Base-by-base conservation (phyloP, 2,329 filamentous ascomycete genomes). In the Phialophora tarda region DNA sequence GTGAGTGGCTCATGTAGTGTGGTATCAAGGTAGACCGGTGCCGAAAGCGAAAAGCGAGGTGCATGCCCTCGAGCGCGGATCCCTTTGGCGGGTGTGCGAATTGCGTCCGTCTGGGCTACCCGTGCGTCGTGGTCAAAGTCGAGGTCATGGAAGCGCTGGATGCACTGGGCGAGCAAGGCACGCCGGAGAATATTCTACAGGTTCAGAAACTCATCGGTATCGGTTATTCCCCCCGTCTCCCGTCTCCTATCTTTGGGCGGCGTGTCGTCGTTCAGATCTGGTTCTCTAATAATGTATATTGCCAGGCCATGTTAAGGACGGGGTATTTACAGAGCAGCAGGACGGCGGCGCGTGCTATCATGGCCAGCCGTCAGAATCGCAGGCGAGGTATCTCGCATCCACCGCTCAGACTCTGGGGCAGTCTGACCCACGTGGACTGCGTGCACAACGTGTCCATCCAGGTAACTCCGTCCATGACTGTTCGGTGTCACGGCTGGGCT, bases 131-230 rank as follows among this genome's bases (percentile, higher is more conserved):
- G 6, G 53, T 63, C 7, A 63, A 63, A 50, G 60, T 63, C 28
- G 60, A 63, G 44, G 60, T 63, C 60, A 63, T 63, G 60, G 60
- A 63, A 38, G 60, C 60, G n/a, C 60, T 63, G 10, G 60, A 56
- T 48, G 28, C 51, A 10, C 30, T 63, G 34, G 51, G 60, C 6
- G 60, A 56, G 44, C 50, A 63, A 24, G 60, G 54, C 8, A 63
- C 60, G 17, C 60, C 53, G 0, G 51, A 63, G n/a, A 63, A 63
- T 26, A 63, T 63, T 48, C 11, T 63, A 21, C 60, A 47, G 10
- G 60, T 63, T 1, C 60, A 57, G 54, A 48, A 50, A 38, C 51
- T 63, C n/a, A 63, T 63, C 47, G 60, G 53, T 57, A 63, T 21
- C 34, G 7, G 28, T 8, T 8, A 8, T 34, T 12, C 10, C 32